A percentile compares a stretch with the other conserved stretches of the same genome.
phyloP scores from a whole-genome alignment of 805 yeast genomes.

The Hanseniaspora hatyaiensis region DNA sequence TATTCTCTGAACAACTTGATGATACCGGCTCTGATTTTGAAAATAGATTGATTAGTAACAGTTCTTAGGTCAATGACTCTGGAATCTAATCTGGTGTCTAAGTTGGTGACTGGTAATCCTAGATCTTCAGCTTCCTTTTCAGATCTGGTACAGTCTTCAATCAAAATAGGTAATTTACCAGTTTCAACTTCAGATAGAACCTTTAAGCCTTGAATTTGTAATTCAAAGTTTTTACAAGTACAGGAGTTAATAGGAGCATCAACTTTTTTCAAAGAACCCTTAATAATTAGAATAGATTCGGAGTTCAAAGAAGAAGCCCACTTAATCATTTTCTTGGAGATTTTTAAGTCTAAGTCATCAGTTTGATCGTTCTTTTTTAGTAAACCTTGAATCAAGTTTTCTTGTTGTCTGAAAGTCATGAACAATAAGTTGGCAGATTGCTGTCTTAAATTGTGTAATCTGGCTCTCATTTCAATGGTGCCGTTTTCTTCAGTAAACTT shows the following conservation, averaged over 20 bases:
- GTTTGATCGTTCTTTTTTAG: slow-evolving; percentile 40
- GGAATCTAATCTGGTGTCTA: slow-evolving; percentile 89
- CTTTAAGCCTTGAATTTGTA: slow-evolving; percentile 60
- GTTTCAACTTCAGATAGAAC: slow-evolving; percentile 74
- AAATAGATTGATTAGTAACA: slow-evolving; percentile 92
- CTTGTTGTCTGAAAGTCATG: slow-evolving; percentile 84
- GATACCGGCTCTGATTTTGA: slow-evolving; percentile 86
- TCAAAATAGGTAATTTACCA: slow-evolving; percentile 78
- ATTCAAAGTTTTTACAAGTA: slow-evolving; percentile 82
- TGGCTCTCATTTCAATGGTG: slow-evolving; percentile 77
- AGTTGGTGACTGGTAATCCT: slow-evolving; percentile 84
- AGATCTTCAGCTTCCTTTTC: slow-evolving; percentile 89
- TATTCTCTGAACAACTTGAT: slow-evolving; percentile 82
- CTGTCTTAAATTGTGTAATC: slow-evolving; percentile 85
- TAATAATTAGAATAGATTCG: slow-evolving; percentile 85
- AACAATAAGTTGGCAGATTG: slow-evolving; percentile 94
- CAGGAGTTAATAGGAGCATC: slow-evolving; percentile 82
- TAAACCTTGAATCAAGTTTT: slow-evolving; percentile 69
- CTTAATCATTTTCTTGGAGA: slow-evolving; percentile 92
- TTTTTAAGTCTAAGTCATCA: slow-evolving; percentile 44
- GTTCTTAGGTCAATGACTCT: slow-evolving; percentile 96
- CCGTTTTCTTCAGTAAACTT: slow-evolving; percentile 41
- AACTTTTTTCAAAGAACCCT: slow-evolving; percentile 72
- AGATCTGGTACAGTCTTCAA: slow-evolving; percentile 93
- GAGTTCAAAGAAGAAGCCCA: slow-evolving; percentile 80